phyloP scores from a whole-genome alignment of 257 asterid species.

The Nemophila menziesii region DNA sequence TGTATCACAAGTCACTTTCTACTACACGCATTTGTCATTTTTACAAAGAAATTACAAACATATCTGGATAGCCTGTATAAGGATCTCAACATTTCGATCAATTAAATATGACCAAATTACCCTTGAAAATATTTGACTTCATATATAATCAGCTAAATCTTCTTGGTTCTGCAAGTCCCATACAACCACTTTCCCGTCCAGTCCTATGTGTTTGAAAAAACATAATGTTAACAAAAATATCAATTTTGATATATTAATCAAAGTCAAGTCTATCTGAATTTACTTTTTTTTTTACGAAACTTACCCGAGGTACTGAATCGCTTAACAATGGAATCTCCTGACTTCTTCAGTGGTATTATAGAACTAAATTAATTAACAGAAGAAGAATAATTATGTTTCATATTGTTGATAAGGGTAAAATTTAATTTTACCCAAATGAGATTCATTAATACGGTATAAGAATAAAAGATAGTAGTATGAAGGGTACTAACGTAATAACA shows the following conservation, averaged over 20 bases:
- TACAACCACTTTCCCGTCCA: constrained; percentile 69
- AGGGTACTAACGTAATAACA: constrained; percentile 68
- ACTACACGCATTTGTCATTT: background rate
- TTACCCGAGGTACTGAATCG: constrained; percentile 89
- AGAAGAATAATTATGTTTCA: constrained; percentile 4
- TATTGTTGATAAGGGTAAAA: too few relatives aligned
- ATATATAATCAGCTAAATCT: constrained; percentile 48
- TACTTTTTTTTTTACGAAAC: too few relatives aligned
- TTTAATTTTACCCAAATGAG: too few relatives aligned
- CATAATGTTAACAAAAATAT: background rate
- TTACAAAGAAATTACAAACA: background rate
- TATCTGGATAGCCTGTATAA: background rate
- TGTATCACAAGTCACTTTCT: too few relatives aligned
- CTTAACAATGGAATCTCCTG: constrained; percentile 31
- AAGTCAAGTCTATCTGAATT: constrained; percentile 1
- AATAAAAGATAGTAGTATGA: background rate
- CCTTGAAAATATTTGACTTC: background rate
- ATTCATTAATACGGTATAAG: background rate
- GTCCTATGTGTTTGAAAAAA: constrained; percentile 20
- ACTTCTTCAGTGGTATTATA: constrained; percentile 50
- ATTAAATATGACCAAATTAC: background rate
- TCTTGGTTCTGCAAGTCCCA: constrained; percentile 71
- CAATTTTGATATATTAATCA: background rate
- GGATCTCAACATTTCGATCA: background rate
- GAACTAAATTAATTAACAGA: constrained; percentile 32